These are phyloP conservation scores for Phytopythium helicoides DNA, from an alignment of 352 stramenopile genomes.

Conservation along the genomic window DNA sequence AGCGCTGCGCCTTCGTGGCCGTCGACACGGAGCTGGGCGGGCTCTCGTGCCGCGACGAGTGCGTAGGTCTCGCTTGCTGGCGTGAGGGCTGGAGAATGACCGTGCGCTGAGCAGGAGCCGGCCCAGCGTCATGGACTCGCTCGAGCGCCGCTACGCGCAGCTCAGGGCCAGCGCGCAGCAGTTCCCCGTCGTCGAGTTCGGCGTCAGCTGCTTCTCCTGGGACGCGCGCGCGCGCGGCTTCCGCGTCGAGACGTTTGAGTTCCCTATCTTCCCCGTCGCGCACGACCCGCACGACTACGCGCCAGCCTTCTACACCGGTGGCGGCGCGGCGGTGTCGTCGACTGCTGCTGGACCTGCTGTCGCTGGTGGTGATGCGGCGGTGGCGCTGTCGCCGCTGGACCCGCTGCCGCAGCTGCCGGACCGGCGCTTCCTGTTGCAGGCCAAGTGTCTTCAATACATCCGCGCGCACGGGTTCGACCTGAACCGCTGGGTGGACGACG, in stretches of 20 bases:
- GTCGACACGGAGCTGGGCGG: constrained; percentile 80
- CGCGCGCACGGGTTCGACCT: constrained; percentile 77
- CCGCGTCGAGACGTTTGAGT: constrained; percentile 64
- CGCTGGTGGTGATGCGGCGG: background rate
- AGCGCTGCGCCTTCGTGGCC: constrained; percentile 55
- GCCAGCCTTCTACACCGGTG: background rate
- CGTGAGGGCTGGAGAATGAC: background rate
- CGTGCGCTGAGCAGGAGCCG: constrained; percentile 16
- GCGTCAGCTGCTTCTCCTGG: constrained; percentile 69
- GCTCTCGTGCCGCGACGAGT: constrained; percentile 48
- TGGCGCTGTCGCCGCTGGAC: background rate
- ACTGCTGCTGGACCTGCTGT: background rate
- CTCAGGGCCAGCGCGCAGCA: constrained; percentile 47
- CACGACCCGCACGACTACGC: constrained; percentile 15
- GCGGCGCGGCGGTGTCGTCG: constrained; percentile 5
- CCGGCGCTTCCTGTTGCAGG: constrained; percentile 60
- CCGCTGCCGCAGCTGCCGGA: constrained; percentile 26
- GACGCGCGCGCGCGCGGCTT: constrained; percentile 34
- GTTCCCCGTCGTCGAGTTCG: constrained; percentile 77
- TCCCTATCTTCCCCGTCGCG: constrained; percentile 69
- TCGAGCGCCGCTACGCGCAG: constrained; percentile 65
- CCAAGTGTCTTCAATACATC: constrained; percentile 77
- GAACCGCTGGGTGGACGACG: constrained; percentile 72
- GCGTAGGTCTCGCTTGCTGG: background rate
- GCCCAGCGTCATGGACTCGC: constrained; percentile 69